phyloP scores from a whole-genome alignment of 2,329 filamentous ascomycete species.

The Myriosclerotinia duriaeana region DNA sequence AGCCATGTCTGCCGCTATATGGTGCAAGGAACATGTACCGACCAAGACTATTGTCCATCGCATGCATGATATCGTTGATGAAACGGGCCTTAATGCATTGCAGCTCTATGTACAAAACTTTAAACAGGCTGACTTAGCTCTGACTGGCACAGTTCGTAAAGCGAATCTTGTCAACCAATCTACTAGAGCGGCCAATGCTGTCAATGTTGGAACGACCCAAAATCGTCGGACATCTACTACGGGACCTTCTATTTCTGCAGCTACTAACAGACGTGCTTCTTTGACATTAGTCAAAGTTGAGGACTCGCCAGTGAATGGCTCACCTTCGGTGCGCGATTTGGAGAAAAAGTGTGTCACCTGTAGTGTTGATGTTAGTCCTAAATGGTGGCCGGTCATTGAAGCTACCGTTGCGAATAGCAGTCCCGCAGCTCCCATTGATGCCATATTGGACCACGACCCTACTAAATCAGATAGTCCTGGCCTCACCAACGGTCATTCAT shows the following conservation, averaged over 20 bases:
- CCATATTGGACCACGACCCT: constrained; percentile 4
- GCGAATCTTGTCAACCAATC: constrained; percentile 60
- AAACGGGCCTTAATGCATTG: constrained; percentile 72
- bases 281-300: constrained; percentile 36
- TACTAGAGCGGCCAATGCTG: constrained; percentile 38
- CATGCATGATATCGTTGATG: constrained; percentile 73
- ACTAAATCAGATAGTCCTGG: constrained; percentile 7
- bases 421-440: constrained; percentile 1
- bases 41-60: constrained; percentile 71
- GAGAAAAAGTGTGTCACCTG: constrained; percentile 64
- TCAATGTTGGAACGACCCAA: constrained; percentile 38
- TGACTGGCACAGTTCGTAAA: constrained; percentile 91
- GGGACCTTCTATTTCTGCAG: constrained; percentile 40
- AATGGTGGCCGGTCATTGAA: constrained; percentile 57
- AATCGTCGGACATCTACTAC: constrained; percentile 59
- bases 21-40: constrained; percentile 85
- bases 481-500: constrained; percentile 26
- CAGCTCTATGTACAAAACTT: constrained; percentile 86
- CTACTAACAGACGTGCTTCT: constrained; percentile 31
- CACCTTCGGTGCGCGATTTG: constrained; percentile 4
- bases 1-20: constrained; percentile 79
- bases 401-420: constrained; percentile 9
- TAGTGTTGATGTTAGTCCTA: constrained; percentile 69
- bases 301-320: constrained; percentile 26
- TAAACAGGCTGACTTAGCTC: constrained; percentile 87